These are phyloP conservation scores for Barnettozyma botsteinii DNA, from an alignment of 805 yeast genomes.

Conservation along the genomic window DNA sequence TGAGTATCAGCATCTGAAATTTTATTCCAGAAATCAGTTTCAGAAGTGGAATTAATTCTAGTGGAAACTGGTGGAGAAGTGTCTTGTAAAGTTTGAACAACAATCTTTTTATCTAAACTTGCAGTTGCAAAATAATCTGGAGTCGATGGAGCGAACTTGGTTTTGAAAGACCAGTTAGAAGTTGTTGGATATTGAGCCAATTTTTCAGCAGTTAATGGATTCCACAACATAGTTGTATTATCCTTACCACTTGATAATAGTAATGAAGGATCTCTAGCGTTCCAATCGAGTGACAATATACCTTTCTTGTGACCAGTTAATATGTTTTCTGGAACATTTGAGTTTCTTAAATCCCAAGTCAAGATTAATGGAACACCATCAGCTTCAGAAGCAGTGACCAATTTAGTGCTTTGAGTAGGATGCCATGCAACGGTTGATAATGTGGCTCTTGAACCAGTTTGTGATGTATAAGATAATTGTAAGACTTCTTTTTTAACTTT, in stretches of 20 bases:
- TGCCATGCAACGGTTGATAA: conserved; percentile 91
- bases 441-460: conserved; percentile 49
- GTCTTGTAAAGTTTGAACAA: conserved; percentile 84
- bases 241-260: conserved; percentile 91
- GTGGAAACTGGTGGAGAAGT: conserved; percentile 53
- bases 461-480: conserved; percentile 67
- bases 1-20: conserved; percentile 61
- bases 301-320: conserved; percentile 84
- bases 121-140: conserved; percentile 91
- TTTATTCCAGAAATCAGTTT: conserved; percentile 83
- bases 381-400: conserved; percentile 81
- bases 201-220: conserved; percentile 66
- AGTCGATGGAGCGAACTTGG: conserved; percentile 78
- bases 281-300: conserved; percentile 90
- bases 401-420: conserved; percentile 78
- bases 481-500: conserved; percentile 83
- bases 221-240: conserved; percentile 84
- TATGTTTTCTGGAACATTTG: conserved; percentile 79
- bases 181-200: conserved; percentile 87
- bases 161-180: conserved; percentile 89
- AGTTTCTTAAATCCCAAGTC: conserved; percentile 92
- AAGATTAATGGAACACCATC: conserved; percentile 76
- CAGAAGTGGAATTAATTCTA: conserved; percentile 41
- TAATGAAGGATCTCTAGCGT: conserved; percentile 69
- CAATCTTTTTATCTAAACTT: conserved; percentile 78